A percentile compares a stretch with the other conserved stretches of the same genome.
phyloP scores from a whole-genome alignment of 768 basidiomycete species.

The Pluteus cervinus region DNA sequence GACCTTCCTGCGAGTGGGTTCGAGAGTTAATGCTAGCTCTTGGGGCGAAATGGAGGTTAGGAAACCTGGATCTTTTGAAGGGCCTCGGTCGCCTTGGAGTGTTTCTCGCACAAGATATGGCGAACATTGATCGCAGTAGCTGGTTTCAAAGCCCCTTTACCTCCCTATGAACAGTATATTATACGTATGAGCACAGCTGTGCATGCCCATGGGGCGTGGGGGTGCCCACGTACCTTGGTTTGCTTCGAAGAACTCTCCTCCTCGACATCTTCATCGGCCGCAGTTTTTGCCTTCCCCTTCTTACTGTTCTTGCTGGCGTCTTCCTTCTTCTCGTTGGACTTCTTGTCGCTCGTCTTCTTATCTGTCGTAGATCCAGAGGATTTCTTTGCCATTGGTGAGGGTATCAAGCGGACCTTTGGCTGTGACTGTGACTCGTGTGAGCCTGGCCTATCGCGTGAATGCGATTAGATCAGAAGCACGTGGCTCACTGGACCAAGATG shows the following conservation, averaged over 20 bases:
- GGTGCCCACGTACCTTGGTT: constrained; percentile 25
- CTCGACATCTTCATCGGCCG: constrained; percentile 31
- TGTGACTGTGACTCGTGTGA: too few species aligned
- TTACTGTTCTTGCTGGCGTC: too few species aligned
- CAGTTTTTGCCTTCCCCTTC: constrained; percentile 37
- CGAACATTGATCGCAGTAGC: constrained; percentile 82
- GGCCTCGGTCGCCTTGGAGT: constrained; percentile 74
- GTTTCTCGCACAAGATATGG: constrained; percentile 86
- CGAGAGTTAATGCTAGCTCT: background rate
- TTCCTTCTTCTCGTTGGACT: constrained; percentile 31
- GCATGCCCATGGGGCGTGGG: background rate
- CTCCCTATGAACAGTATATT: constrained; percentile 22
- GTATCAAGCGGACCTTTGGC: too few species aligned
- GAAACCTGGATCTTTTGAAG: constrained; percentile 76
- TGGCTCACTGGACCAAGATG: too few species aligned
- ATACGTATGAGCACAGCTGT: background rate
- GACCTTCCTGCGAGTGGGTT: constrained; percentile 45
- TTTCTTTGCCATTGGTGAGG: constrained; percentile 30
- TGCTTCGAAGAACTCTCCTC: constrained; percentile 14
- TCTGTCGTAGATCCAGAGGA: constrained; percentile 16
- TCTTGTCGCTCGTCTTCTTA: constrained; percentile 28
- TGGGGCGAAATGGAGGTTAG: constrained; percentile 8
- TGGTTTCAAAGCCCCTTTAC: constrained; percentile 60
- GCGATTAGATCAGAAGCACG: too few species aligned
- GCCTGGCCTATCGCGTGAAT: too few species aligned